Base-by-base conservation (phyloP, 1,284 basidiomycete species). In the Salmacisia buchloeana region DNA sequence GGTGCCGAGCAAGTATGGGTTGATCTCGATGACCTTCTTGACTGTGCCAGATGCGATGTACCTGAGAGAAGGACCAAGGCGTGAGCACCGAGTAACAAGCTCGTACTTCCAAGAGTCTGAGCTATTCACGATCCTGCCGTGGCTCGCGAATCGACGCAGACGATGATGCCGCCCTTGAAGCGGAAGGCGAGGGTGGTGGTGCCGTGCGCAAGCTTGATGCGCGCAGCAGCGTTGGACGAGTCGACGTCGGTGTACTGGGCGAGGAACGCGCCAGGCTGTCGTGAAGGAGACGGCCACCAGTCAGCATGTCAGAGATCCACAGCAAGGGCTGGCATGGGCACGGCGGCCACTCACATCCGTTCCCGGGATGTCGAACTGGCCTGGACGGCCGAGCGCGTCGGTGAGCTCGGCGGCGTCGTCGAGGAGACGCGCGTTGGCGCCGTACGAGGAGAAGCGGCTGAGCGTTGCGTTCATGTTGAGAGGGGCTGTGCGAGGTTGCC, bases 121-220 rank as follows among this genome's bases (percentile, higher is more conserved):
- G 25, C 13, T 3, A 46, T 58, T 58, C 57, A 63, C 58, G 35
- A 36, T 77, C 96, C 96, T 25, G 94, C 92, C 6, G 94, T 98
- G 38, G 96, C 96, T 80, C 96, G 84, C 46, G 94, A 98, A 81
- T 99, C 96, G 33, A 98, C 96, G 31, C 92, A 91, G 25, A 98
- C 94, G 66, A 98, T 94, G 69, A 98, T 94, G 61, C 96, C 96
- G 43, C 94, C 96, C 78, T 91, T 83, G 84, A 90, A 99, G 79
- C 92, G 86, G 86, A 99, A 99, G 9, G 96, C 96, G 54, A 99
- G 85, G 3, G 96, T 98, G 3, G 96, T 99, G 18, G 96, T 99
- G 76, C 96, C 96, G 82, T 99, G 96, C 76, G 93, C 89, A 70
- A 99, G 93, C 85, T 98, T 98, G 83, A 99, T 98, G 46, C 78